These are phyloP conservation scores for Yarrowia galli DNA, from an alignment of 1,139 yeast genomes.

Conservation along the genomic window DNA sequence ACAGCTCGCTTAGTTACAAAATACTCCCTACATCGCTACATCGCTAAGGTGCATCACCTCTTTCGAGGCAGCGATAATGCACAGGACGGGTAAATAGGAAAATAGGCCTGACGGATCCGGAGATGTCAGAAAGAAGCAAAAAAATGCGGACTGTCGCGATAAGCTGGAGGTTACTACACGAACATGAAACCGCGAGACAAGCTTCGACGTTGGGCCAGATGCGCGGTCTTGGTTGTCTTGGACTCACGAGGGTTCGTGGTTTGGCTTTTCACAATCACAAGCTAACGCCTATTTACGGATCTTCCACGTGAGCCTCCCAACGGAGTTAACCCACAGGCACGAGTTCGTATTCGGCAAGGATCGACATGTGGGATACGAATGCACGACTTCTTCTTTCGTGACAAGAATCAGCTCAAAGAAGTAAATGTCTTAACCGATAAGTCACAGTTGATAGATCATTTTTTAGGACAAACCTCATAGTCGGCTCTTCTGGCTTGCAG, in stretches of 20 bases:
- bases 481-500: conserved; percentile 2
- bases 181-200: conserved; percentile 4
- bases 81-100: too few species aligned
- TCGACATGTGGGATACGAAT: not conserved
- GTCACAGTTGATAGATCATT: not conserved
- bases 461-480: not conserved
- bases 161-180: not conserved
- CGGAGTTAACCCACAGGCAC: not conserved
- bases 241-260: not conserved
- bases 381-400: too few species aligned
- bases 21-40: too few species aligned
- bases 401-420: not conserved
- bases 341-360: not conserved
- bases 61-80: conserved; percentile 7
- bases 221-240: not conserved
- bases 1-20: too few species aligned
- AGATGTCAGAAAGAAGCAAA: not conserved
- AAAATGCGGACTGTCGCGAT: not conserved
- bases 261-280: conserved; percentile 9
- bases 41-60: not conserved
- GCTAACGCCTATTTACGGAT: conserved; percentile 31
- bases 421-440: not conserved
- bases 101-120: not conserved
- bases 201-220: not conserved
- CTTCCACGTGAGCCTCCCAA: not conserved